Evolutionary conservation across 164 flowering plant genomes (phyloP).

Genomic region (Vitis vinifera): ASM3070453v1 NC_081808.1:1358001-1358500

Average conservation of each 20-base stretch:
- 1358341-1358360: constrained; percentile 52
- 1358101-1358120: constrained; percentile 43
- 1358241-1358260: constrained; percentile 9
- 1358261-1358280: constrained; percentile 47
- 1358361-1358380: constrained; percentile 61
- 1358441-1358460: constrained; percentile 44
- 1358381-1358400: constrained; percentile 61
- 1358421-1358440: constrained; percentile 56
- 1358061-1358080: constrained; percentile 33
- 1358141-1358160: constrained; percentile 27
- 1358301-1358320: constrained; percentile 58
- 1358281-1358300: constrained; percentile 63
- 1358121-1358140: constrained; percentile 32
- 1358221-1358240: constrained; percentile 44
- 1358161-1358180: constrained; percentile 31
- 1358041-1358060: constrained; percentile 15
- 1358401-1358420: constrained; percentile 64
- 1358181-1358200: constrained; percentile 42
- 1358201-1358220: constrained; percentile 30
- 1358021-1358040: constrained; percentile 20
- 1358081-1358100: constrained; percentile 35
- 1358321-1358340: constrained; percentile 52
- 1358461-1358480: constrained; percentile 54
- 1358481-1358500: constrained; percentile 32
- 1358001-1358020: constrained; percentile 15